phyloP scores from a whole-genome alignment of 1,284 basidiomycete species.

The Mycena sp. region DNA sequence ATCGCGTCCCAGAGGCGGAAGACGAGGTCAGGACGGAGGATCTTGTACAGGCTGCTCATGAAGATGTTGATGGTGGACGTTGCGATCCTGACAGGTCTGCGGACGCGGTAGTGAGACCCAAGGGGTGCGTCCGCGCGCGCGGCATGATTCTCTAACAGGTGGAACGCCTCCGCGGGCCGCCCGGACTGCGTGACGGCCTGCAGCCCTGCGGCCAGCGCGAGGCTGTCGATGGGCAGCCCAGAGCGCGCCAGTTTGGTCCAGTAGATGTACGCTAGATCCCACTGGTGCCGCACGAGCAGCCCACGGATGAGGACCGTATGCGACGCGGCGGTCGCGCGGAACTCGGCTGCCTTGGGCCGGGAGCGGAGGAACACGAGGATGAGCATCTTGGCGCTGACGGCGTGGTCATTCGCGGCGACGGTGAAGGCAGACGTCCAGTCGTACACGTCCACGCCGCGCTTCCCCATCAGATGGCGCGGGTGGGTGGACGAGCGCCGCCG shows the following conservation, averaged over 20 bases:
- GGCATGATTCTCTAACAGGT: conserved; percentile 54
- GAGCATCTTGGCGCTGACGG: conserved; percentile 43
- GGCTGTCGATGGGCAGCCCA: conserved; percentile 53
- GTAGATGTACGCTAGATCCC: conserved; percentile 49
- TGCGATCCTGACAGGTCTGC: conserved; percentile 41
- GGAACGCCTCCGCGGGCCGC: conserved; percentile 58
- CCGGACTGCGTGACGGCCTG: conserved; percentile 57
- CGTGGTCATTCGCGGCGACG: conserved; percentile 44
- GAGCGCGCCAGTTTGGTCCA: conserved; percentile 55
- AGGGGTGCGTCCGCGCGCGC: conserved; percentile 25
- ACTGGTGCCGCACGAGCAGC: conserved; percentile 53
- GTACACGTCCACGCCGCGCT: conserved; percentile 39
- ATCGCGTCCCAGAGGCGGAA: conserved; percentile 73
- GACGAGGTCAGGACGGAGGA: conserved; percentile 64
- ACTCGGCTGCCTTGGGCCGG: conserved; percentile 30
- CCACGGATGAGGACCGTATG: conserved; percentile 63
- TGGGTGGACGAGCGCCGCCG: conserved; percentile 14
- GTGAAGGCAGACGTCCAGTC: conserved; percentile 47
- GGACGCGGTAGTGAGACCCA: conserved; percentile 13
- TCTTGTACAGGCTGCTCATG: conserved; percentile 58
- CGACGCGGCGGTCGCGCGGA: conserved; percentile 51
- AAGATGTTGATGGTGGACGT: conserved; percentile 60
- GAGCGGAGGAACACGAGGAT: conserved; percentile 47
- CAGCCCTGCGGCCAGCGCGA: conserved; percentile 60
- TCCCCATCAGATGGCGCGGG: conserved; percentile 26